Evolutionary conservation across 2,329 filamentous ascomycete species (phyloP), one percentile per base, ranked within the genome.

Genomic region (Aureobasidium lini): DNA sequence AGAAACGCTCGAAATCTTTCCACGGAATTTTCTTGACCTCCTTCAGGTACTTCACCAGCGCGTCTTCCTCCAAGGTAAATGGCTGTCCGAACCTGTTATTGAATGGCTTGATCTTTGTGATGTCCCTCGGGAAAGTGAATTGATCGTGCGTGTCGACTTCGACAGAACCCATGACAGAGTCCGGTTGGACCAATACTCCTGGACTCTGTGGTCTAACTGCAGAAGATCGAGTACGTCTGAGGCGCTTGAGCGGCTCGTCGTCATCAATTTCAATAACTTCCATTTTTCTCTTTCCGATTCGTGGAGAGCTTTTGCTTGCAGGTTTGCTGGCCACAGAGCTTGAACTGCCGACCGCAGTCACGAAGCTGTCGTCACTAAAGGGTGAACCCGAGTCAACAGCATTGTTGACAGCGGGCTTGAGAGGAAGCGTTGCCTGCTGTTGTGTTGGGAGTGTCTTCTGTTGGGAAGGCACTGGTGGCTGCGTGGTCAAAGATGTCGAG

Each of bases 11-110:
- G 23, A 57, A 57, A 9, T 40, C 32, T 23, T 40, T 57, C 54
- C 54, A 57, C 4, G 34, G 43, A 11, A 57, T 16, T 1, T 9
- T 4, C 2, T 13, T 16, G 2, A 48, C 43, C 23, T 57, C 54
- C 34, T 57, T 57, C 6, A 57, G 23, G 9, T 47, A 16, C n/a
- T 16, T 2, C 6, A 57, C 15, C 13, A 57, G 11, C 6, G 54
- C 54, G 28, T 57, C 54, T 40, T 57, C 54, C 36, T 57, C 23
- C n/a, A 13, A 5, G 3, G 54, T 57, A 6, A 57, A 57, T 0
- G 54, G 54, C 11, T 39, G 31, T 31, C 54, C 54, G 23, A 16
- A 57, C 2, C 23, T 39, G 23, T 48, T 31, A 7, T 11, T 13
- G n/a, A 57, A 47, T 1, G 54, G 54, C 18, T 8, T 16, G 6